Evolutionary conservation across 169 alveolate species (phyloP).

Genomic region (Plasmodium inui): DNA sequence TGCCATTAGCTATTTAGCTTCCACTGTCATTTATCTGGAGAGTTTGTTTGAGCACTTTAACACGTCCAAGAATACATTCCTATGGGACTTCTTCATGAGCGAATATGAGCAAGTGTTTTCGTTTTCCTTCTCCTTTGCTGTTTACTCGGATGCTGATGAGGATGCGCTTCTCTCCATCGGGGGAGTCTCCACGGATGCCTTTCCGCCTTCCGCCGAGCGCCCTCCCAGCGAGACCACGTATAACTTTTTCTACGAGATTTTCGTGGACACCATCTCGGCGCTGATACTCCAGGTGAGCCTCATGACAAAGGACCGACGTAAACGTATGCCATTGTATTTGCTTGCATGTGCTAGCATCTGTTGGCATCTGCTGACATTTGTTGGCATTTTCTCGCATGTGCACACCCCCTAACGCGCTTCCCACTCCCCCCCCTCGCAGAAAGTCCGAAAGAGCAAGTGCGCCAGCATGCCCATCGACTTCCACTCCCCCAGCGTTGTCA

Average conservation of each 20-base stretch:
- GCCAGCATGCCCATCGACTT: conserved; percentile 18
- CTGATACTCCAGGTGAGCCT: conserved; percentile 36
- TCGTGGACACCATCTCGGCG: conserved; percentile 37
- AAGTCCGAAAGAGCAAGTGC: not conserved
- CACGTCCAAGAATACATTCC: conserved; percentile 7
- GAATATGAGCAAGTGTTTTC: conserved; percentile 13
- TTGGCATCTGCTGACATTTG: not conserved
- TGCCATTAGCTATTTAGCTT: conserved; percentile 10
- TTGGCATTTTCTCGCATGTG: not conserved
- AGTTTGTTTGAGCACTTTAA: conserved; percentile 46
- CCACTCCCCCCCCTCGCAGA: not conserved
- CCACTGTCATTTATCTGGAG: conserved; percentile 31
- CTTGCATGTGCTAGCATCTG: too few relatives aligned
- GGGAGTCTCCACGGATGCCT: conserved; percentile 26
- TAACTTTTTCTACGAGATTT: conserved; percentile 37
- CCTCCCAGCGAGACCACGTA: not conserved
- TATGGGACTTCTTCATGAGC: conserved; percentile 57
- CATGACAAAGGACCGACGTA: not conserved
- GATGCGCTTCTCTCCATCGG: conserved; percentile 25
- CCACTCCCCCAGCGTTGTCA: conserved; percentile 73
- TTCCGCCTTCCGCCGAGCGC: not conserved
- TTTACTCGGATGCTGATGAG: conserved; percentile 2
- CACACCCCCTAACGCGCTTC: not conserved
- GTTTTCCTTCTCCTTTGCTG: conserved; percentile 33
- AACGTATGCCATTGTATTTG: not conserved